A percentile compares a stretch with the other conserved stretches of the same genome.
These are phyloP conservation scores for Syzygium jambos DNA, from an alignment of 345 rosid species.

Conservation along the genomic window DNA sequence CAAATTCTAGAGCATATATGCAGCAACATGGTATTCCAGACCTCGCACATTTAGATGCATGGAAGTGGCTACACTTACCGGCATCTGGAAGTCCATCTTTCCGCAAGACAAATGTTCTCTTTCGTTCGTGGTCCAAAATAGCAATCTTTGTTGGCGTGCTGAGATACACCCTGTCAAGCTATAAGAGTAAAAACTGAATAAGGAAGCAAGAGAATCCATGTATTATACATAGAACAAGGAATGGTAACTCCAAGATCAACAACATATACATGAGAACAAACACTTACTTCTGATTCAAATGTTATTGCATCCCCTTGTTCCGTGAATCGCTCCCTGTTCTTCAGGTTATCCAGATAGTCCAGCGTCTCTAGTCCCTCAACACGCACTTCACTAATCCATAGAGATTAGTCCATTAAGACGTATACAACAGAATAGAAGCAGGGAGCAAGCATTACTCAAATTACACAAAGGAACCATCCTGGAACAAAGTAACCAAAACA, in stretches of 20 bases:
- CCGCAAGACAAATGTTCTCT: constrained; percentile 48
- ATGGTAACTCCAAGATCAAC: neutral
- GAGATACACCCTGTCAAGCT: constrained; percentile 48
- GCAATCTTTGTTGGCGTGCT: constrained; percentile 55
- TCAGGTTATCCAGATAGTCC: constrained; percentile 50
- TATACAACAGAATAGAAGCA: neutral
- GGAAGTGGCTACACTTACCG: constrained; percentile 21
- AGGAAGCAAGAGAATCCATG: neutral
- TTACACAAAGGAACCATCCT: neutral
- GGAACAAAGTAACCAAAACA: neutral
- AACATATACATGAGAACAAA: neutral
- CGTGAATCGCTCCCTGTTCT: constrained; percentile 42
- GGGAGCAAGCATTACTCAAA: neutral
- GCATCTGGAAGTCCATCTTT: constrained; percentile 69
- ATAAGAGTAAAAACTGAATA: neutral
- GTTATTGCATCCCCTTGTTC: constrained; percentile 63
- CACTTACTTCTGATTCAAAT: constrained; percentile 52
- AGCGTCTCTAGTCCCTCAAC: constrained; percentile 61
- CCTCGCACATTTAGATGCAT: neutral
- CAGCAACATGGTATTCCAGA: neutral
- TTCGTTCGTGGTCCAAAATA: constrained; percentile 52
- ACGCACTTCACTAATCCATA: constrained; percentile 46
- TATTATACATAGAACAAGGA: neutral
- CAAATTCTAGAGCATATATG: neutral
- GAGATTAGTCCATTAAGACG: neutral